Percentiles rank a stretch among this genome's conserved stretches.
phyloP scores from a whole-genome alignment of 495 filamentous ascomycete genomes.

The Ramalina peruviana region DNA sequence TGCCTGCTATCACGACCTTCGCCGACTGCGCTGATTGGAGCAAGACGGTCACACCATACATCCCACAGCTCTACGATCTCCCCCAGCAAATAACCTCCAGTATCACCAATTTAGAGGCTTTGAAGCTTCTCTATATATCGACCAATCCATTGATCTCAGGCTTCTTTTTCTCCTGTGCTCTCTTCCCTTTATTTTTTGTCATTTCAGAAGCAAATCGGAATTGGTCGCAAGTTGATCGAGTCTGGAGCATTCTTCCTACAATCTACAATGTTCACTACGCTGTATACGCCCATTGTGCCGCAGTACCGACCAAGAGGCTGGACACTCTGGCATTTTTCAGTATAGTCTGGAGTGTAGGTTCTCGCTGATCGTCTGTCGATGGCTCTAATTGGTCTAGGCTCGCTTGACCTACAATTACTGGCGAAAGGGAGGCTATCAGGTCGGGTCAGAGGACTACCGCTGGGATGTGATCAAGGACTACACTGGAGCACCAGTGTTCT shows the following conservation, averaged over 20 bases:
- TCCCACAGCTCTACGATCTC: conserved; percentile 63
- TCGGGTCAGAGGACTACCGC: conserved; percentile 88
- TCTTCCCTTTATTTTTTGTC: conserved; percentile 56
- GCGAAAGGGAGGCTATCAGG: conserved; percentile 81
- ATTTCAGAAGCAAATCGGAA: conserved; percentile 76
- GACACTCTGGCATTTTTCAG: conserved; percentile 62
- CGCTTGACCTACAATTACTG: conserved; percentile 95
- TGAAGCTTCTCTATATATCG: conserved; percentile 57
- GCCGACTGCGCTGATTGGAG: conserved; percentile 59
- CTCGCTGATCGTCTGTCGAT: not conserved
- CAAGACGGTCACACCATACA: conserved; percentile 57
- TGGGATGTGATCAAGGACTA: conserved; percentile 48
- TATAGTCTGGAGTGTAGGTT: conserved; percentile 65
- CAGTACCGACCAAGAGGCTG: conserved; percentile 56
- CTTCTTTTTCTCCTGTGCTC: conserved; percentile 51
- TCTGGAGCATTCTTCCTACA: conserved; percentile 81
- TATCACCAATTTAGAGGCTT: conserved; percentile 38
- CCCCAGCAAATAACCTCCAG: conserved; percentile 46
- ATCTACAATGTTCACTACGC: conserved; percentile 82
- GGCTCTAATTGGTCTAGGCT: conserved; percentile 26
- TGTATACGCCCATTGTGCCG: conserved; percentile 59
- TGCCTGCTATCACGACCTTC: conserved; percentile 51
- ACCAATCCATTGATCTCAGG: conserved; percentile 81
- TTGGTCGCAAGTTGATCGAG: conserved; percentile 85
- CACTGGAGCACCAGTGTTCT: conserved; percentile 46